phyloP scores from a whole-genome alignment of 106 monocot genomes.

The Narthecium ossifragum region DNA sequence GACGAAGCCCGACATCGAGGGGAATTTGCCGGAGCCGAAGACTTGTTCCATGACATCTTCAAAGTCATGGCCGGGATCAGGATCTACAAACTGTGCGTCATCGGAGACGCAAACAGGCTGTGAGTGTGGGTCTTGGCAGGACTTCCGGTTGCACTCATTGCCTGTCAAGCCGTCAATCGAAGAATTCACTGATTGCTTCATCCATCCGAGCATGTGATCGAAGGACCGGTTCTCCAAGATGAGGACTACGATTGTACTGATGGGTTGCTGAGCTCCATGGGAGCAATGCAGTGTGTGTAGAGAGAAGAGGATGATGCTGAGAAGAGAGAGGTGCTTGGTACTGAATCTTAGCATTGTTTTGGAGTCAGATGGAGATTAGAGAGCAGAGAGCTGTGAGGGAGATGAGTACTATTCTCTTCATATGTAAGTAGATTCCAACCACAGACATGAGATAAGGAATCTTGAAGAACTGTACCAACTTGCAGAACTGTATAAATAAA shows the following conservation, averaged over 20 bases:
- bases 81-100: constrained; percentile 54
- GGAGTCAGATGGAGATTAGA: neutral
- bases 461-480: too few species aligned
- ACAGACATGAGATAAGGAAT: too few species aligned
- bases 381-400: too few species aligned
- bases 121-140: constrained; percentile 27
- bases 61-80: constrained; percentile 79
- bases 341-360: neutral
- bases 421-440: too few species aligned
- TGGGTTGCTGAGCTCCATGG: constrained; percentile 26
- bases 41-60: constrained; percentile 50
- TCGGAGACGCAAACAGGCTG: constrained; percentile 57
- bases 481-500: too few species aligned
- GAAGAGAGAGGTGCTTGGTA: neutral
- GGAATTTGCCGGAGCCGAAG: constrained; percentile 37
- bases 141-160: constrained; percentile 51
- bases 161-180: constrained; percentile 69
- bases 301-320: constrained; percentile 12
- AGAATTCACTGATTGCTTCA: constrained; percentile 56
- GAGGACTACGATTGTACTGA: constrained; percentile 61
- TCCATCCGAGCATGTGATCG: constrained; percentile 94
- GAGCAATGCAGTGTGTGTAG: neutral
- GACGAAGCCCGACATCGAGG: constrained; percentile 80
- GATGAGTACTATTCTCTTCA: too few species aligned
- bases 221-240: constrained; percentile 91